Evolutionary conservation across 352 stramenopile genomes (phyloP).

Genomic region (Blastocystis sp.): DNA sequence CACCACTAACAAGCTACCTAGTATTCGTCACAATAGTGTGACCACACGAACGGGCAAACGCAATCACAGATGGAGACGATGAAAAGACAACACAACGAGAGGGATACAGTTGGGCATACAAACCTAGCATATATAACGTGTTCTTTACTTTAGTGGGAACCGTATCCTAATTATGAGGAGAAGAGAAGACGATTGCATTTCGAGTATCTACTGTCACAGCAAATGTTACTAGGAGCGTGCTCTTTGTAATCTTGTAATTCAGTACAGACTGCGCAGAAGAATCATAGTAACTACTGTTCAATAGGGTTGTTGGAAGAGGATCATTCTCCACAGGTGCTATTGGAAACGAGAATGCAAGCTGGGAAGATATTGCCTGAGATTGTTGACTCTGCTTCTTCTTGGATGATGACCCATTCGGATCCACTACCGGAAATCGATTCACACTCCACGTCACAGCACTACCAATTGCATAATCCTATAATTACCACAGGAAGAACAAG

Average conservation of each 20-base stretch:
- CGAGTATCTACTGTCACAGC: neutral
- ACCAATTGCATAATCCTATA: too few relatives aligned
- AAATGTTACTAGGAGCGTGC: neutral
- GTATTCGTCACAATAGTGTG: constrained; percentile 29
- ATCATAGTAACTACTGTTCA: too few relatives aligned
- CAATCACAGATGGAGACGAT: neutral
- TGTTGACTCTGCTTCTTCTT: too few relatives aligned
- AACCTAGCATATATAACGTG: constrained; percentile 3
- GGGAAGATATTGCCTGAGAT: too few relatives aligned
- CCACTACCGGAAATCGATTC: too few relatives aligned
- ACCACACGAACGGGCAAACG: neutral
- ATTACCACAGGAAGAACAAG: too few relatives aligned
- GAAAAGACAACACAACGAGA: constrained; percentile 1
- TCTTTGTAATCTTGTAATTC: neutral
- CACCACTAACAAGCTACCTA: neutral
- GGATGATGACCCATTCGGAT: too few relatives aligned
- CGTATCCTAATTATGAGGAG: neutral
- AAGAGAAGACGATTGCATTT: neutral
- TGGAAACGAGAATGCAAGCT: too few relatives aligned
- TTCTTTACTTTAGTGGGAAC: neutral
- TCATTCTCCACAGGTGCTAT: too few relatives aligned
- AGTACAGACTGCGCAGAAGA: neutral
- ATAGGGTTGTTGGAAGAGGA: too few relatives aligned
- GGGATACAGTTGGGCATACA: neutral
- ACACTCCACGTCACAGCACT: too few relatives aligned